Percentiles rank a stretch among this genome's conserved stretches.
Conservation (phyloP, 805 yeast genomes). For the Kuraishia borneana region DNA sequence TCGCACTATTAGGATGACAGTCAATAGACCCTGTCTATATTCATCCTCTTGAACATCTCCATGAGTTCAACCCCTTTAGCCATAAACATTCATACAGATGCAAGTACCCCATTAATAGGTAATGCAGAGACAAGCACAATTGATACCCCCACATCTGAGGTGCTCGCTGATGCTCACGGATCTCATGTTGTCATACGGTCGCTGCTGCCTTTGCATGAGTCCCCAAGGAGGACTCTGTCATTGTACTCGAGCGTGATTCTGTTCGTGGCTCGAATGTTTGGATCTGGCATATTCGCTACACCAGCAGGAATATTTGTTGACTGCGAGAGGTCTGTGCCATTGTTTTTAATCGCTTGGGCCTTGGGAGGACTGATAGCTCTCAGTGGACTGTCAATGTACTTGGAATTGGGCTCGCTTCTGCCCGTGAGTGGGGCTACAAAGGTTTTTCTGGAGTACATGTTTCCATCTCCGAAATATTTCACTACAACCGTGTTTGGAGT, state of each 20-base stretch:
- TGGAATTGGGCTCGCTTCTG: slow-evolving; percentile 56
- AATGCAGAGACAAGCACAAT: too few species aligned
- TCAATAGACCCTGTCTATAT: too few species aligned
- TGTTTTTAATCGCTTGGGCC: slow-evolving; percentile 48
- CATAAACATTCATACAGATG: too few species aligned
- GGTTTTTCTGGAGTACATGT: slow-evolving; percentile 51
- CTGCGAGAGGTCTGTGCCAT: slow-evolving; percentile 45
- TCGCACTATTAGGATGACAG: too few species aligned
- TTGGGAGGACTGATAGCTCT: slow-evolving; percentile 47
- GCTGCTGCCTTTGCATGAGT: slow-evolving; percentile 9
- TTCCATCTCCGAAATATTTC: slow-evolving; percentile 37
- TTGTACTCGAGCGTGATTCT: slow-evolving; percentile 47
- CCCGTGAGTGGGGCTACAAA: slow-evolving; percentile 65
- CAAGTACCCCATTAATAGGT: too few species aligned
- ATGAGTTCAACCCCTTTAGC: too few species aligned
- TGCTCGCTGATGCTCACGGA: slow-evolving; percentile 5
- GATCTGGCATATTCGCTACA: slow-evolving; percentile 62
- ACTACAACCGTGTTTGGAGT: slow-evolving; percentile 28
- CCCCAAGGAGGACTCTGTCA: slow-evolving; percentile 28
- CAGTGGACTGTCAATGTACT: slow-evolving; percentile 46
- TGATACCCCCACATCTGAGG: slow-evolving; percentile 7
- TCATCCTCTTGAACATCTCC: too few species aligned
- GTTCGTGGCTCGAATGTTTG: slow-evolving; percentile 53
- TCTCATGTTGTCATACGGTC: slow-evolving; percentile 8
- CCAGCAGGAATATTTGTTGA: slow-evolving; percentile 50